Evolutionary conservation across 192 early-diverging fungal genomes (phyloP).

Genomic region (Coemansia biformis): DNA sequence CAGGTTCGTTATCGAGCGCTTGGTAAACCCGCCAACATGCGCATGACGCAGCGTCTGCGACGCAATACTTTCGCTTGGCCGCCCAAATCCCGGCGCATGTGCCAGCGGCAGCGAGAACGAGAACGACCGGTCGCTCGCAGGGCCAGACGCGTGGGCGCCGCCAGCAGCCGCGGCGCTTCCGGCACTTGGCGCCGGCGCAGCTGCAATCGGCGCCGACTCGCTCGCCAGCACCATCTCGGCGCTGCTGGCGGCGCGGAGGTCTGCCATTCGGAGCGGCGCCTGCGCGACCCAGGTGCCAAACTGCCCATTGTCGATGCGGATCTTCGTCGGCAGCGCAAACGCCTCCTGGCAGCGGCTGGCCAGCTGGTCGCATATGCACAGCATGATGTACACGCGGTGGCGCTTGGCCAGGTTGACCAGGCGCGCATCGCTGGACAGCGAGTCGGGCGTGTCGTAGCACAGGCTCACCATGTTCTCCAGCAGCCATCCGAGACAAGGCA

Average conservation of each 20-base stretch:
- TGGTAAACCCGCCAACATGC: conserved; percentile 35
- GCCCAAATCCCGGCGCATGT: conserved; percentile 14
- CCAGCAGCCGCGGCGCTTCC: neutral
- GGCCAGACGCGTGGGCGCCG: neutral
- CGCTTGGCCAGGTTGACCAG: conserved; percentile 67
- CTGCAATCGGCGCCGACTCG: neutral
- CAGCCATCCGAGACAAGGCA: conserved; percentile 68
- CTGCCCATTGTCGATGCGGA: conserved; percentile 38
- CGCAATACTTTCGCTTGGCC: conserved; percentile 19
- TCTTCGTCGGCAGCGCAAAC: conserved; percentile 41
- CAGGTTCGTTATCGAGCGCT: conserved; percentile 48
- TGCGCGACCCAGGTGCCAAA: conserved; percentile 31
- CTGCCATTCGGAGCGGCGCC: conserved; percentile 27
- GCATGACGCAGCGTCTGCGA: conserved; percentile 21
- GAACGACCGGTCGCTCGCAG: conserved; percentile 21
- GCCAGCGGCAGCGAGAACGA: conserved; percentile 27
- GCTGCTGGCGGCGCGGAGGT: conserved; percentile 25
- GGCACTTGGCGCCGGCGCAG: neutral
- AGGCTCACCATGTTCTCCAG: conserved; percentile 66
- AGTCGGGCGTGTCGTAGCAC: conserved; percentile 61
- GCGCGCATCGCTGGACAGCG: conserved; percentile 51
- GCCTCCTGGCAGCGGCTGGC: conserved; percentile 46
- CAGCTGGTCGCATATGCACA: conserved; percentile 51
- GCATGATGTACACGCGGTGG: conserved; percentile 59
- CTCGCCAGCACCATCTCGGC: conserved; percentile 12